Evolutionary conservation across 2,329 filamentous ascomycete genomes (phyloP), one percentile per base, ranked within the genome.

Genomic region (Peltaster fructicola): DNA sequence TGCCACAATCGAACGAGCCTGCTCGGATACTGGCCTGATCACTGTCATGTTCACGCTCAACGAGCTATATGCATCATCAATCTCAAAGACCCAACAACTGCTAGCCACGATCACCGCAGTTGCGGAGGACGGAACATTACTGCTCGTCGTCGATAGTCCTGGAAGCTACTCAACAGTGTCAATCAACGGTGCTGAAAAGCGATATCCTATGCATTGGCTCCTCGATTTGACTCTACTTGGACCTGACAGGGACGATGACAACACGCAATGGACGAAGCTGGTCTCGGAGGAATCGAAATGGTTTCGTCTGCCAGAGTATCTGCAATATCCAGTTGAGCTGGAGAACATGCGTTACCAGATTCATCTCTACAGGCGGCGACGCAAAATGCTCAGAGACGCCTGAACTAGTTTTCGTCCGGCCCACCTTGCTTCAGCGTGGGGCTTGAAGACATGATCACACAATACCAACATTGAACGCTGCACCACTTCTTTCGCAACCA

Each of bases 261-360:
- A 39, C 16, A 16, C 29, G 8, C 35, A 53, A 13, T 95, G 85
- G 85, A 65, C 72, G 37, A 81, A 77, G 50, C 30, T 91, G 3
- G 58, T 76, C 26, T 68, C 69, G 12, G 63, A 82, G 32, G 80
- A 91, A 23, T 82, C 78, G 3, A 55, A 68, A 27, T 95, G 85
- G 85, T 93, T 85, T 52, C 67, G 85, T 20, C 53, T 92, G 17
- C 45, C 49, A 6, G 40, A 45, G n/a, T 45, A 37, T 9, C 51
- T 93, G 36, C 58, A 61, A 19, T 95, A 93, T 53, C 76, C 82
- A 6, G 81, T 93, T 40, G 65, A 72, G 25, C 53, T 95, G 44
- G 85, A 95, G 55, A 80, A 93, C 46, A 92, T 93, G 84, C 70
- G 84, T 22, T 92, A 85, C 51, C 85, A 95, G 51, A 61, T 92